Conservation (phyloP, 208 protist species). For the Trypanosoma rangeli region DNA sequence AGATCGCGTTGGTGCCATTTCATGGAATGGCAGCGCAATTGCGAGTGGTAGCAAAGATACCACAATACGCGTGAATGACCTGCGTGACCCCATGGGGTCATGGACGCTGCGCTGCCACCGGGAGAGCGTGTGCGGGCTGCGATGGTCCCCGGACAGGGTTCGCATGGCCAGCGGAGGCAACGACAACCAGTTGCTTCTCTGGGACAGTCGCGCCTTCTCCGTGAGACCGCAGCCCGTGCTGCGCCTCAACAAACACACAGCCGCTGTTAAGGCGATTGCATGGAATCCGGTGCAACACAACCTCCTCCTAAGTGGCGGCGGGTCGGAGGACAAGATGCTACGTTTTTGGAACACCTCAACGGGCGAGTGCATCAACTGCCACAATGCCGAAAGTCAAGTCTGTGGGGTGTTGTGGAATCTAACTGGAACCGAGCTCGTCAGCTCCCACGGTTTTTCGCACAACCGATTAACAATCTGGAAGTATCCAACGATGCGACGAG, state of each 20-base stretch:
- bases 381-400: constrained; percentile 97
- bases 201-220: constrained; percentile 77
- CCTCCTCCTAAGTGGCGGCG: constrained; percentile 97
- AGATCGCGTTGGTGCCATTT: constrained; percentile 89
- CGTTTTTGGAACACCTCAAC: constrained; percentile 98
- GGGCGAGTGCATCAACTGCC: constrained; percentile 91
- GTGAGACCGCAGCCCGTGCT: constrained; percentile 56
- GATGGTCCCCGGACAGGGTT: constrained; percentile 92
- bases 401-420: constrained; percentile 96
- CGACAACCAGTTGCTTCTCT: constrained; percentile 98
- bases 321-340: constrained; percentile 97
- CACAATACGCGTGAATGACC: constrained; percentile 94
- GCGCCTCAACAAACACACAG: constrained; percentile 92
- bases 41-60: constrained; percentile 94
- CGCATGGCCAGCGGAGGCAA: constrained; percentile 98
- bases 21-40: constrained; percentile 94
- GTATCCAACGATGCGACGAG: constrained; percentile 97
- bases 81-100: constrained; percentile 74
- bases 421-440: constrained; percentile 96
- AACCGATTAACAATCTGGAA: constrained; percentile 99
- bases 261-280: constrained; percentile 98
- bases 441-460: constrained; percentile 97
- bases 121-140: constrained; percentile 97
- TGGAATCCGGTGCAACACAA: constrained; percentile 97
- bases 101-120: constrained; percentile 83